Evolutionary conservation across 2,329 filamentous ascomycete species (phyloP).

Genomic region (Penicillium sp.): DNA sequence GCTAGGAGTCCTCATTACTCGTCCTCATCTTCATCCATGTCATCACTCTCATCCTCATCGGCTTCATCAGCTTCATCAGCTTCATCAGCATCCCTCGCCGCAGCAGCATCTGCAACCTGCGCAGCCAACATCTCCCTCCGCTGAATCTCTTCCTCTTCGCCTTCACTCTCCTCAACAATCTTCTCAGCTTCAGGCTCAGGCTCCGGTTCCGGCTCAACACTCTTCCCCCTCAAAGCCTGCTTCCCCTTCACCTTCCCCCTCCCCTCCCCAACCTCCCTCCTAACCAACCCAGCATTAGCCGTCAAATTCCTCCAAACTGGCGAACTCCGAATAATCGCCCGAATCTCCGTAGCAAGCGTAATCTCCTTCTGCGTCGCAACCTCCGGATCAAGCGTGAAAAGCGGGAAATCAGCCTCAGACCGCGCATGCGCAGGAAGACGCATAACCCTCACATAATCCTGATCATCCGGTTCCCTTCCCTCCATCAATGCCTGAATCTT

Average conservation of each 20-base stretch:
- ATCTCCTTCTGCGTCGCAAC: conserved; percentile 24
- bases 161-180: conserved; percentile 27
- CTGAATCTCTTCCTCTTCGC: conserved; percentile 35
- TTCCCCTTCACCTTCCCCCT: conserved; percentile 12
- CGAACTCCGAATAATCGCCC: conserved; percentile 34
- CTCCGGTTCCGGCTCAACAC: conserved; percentile 12
- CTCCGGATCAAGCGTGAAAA: conserved; percentile 29
- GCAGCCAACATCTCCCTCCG: conserved; percentile 32
- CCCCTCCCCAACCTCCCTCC: conserved; percentile 1
- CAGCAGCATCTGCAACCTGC: conserved; percentile 28
- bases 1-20: background rate
- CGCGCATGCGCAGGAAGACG: conserved; percentile 38
- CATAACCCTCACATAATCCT: conserved; percentile 38
- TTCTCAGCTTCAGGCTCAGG: conserved; percentile 15
- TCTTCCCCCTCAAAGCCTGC: conserved; percentile 17
- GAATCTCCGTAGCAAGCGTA: conserved; percentile 36
- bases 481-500: conserved; percentile 70
- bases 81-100: conserved; percentile 25
- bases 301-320: conserved; percentile 25
- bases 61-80: conserved; percentile 27
- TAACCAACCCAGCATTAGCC: conserved; percentile 5
- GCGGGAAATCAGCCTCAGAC: conserved; percentile 16
- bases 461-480: conserved; percentile 32
- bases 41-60: conserved; percentile 20
- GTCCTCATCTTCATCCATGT: conserved; percentile 4